Evolutionary conservation across 2,329 filamentous ascomycete species (phyloP).

Genomic region (Alternaria panax): DNA sequence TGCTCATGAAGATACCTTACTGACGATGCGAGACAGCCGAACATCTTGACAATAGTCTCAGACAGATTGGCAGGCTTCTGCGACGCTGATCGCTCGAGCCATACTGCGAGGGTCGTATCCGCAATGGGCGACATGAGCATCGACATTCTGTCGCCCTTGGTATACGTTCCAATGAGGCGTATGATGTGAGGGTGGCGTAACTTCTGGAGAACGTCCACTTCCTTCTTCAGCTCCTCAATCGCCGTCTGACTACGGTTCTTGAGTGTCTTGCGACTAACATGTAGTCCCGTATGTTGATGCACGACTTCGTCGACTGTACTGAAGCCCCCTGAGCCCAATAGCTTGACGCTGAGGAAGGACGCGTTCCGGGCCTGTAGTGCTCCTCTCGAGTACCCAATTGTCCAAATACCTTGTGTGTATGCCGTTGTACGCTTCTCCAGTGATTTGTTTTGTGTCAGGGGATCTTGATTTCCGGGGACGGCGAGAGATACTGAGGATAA

Average conservation of each 20-base stretch:
- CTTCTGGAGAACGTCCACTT: slow-evolving; percentile 48
- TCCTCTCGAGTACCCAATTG: not conserved
- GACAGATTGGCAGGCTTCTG: slow-evolving; percentile 33
- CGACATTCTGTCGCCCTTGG: slow-evolving; percentile 47
- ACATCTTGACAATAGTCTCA: slow-evolving; percentile 43
- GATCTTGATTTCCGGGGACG: not conserved
- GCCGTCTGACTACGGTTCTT: slow-evolving; percentile 46
- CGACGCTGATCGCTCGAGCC: slow-evolving; percentile 35
- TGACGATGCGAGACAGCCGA: slow-evolving; percentile 47
- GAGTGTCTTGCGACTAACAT: slow-evolving; percentile 47
- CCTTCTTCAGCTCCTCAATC: slow-evolving; percentile 45
- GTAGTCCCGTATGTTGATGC: slow-evolving; percentile 44
- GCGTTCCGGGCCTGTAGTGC: slow-evolving; percentile 11
- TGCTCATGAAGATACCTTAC: slow-evolving; percentile 49
- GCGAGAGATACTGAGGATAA: not conserved
- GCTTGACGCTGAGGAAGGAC: slow-evolving; percentile 45
- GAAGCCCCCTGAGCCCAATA: slow-evolving; percentile 48
- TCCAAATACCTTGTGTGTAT: not conserved
- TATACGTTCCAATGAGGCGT: slow-evolving; percentile 47
- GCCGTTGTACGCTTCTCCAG: not conserved
- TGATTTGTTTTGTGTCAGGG: not conserved
- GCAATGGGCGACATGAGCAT: slow-evolving; percentile 48
- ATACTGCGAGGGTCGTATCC: slow-evolving; percentile 46
- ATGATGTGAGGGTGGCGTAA: slow-evolving; percentile 51
- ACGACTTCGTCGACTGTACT: slow-evolving; percentile 50